These are phyloP conservation scores for Nakaseomyces uthaithaninus DNA, from an alignment of 1,139 yeast species.

Conservation along the genomic window DNA sequence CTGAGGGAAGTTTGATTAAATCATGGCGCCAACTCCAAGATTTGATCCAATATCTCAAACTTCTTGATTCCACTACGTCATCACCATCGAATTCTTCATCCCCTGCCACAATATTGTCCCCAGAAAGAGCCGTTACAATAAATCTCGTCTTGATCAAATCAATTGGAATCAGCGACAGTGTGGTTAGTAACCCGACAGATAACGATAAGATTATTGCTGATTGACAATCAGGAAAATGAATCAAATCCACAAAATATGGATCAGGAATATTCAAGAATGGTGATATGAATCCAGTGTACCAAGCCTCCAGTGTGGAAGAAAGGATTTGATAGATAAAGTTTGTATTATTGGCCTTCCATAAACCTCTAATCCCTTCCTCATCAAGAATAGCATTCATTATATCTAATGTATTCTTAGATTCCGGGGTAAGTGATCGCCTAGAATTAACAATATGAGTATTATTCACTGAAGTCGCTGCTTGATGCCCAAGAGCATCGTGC, in stretches of 20 bases:
- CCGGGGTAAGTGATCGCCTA: conserved; percentile 43
- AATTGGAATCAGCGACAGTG: conserved; percentile 70
- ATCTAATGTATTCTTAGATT: conserved; percentile 61
- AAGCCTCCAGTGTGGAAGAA: conserved; percentile 73
- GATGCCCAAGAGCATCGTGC: neutral
- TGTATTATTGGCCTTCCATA: conserved; percentile 83
- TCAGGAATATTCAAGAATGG: conserved; percentile 85
- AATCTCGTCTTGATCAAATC: conserved; percentile 73
- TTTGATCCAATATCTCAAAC: conserved; percentile 32
- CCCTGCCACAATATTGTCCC: conserved; percentile 1
- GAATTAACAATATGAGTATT: conserved; percentile 6
- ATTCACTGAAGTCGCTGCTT: neutral
- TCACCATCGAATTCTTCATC: neutral
- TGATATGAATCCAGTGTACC: conserved; percentile 83
- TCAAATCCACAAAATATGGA: conserved; percentile 75
- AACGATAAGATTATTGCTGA: conserved; percentile 57
- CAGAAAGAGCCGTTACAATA: conserved; percentile 47
- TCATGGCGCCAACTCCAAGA: conserved; percentile 36
- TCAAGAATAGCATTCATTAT: conserved; percentile 60
- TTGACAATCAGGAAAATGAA: conserved; percentile 58
- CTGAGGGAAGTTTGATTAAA: conserved; percentile 23
- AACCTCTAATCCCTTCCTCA: conserved; percentile 75
- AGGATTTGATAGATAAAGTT: conserved; percentile 71
- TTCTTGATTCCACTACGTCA: conserved; percentile 23
- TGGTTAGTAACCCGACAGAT: conserved; percentile 64